Base-by-base conservation (phyloP, 2,329 filamentous ascomycete species). In the Aspergillus bombycis region DNA sequence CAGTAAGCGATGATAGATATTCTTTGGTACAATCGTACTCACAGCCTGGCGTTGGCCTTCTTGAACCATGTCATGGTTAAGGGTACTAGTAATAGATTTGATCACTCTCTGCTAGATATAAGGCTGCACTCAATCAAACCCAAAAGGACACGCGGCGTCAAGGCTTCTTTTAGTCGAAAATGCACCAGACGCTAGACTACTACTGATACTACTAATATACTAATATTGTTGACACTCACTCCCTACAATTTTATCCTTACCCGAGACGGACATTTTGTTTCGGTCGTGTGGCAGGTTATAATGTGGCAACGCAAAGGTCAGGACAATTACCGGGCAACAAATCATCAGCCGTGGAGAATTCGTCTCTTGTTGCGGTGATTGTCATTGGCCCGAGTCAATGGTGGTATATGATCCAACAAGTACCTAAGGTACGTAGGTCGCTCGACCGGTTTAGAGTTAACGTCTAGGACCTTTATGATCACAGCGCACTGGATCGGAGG, bases 221-320 rank as follows among this genome's bases (percentile, higher is more conserved):
- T 23, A 53, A 36, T 32, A 58, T 58, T 52, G 46, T 46, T 32
- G 34, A 28, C 19, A 38, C 26, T 23, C 32, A 38, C 26, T 23
- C 32, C 52, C 43, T 63, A 28, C 36, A 34, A 50, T 55, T 63
- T 57, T 46, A 48, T 21, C 34, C 52, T 50, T 36, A 57, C 43
- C 57, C 57, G 41, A 60, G 57, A 57, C 38, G 58, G 58, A 54
- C 52, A 50, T 46, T 65, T 57, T 60, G 61, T 56, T 65, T 61
- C 53, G 58, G 46, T 57, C 54, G 57, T 46, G 60, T 43, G 62
- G 57, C 52, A 60, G 58, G 57, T 57, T 62, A 60, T 62, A 61
- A 65, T 62, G 65, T 67, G 65, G 66, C 64, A 63, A 66, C 58
- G 45, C 45, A 62, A 21, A 66, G 38, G 65, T 54, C 32, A 60